A percentile compares a stretch with the other conserved stretches of the same genome.
phyloP scores from a whole-genome alignment of 2,329 filamentous ascomycete genomes.

The Beauveria australis region DNA sequence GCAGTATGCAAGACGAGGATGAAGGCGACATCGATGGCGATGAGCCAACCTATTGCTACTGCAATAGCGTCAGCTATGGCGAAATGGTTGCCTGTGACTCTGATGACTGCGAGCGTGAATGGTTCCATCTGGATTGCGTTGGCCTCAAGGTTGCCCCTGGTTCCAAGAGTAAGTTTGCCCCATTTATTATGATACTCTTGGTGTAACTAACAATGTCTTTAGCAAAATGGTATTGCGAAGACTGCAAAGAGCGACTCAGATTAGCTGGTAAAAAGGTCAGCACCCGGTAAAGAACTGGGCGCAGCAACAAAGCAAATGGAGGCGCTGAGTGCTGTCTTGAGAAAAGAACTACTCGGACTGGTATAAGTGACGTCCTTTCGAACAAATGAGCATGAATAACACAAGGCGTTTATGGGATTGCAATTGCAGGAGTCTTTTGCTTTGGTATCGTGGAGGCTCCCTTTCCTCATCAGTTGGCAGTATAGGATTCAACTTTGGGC shows the following conservation, averaged over 20 bases:
- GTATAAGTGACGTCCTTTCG: conserved; percentile 1
- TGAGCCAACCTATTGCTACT: conserved; percentile 72
- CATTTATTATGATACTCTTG: not conserved
- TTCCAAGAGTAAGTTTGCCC: conserved; percentile 54
- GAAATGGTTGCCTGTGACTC: conserved; percentile 80
- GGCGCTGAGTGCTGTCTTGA: not conserved
- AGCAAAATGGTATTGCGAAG: conserved; percentile 79
- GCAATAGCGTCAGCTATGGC: conserved; percentile 71
- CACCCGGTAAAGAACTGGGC: conserved; percentile 29
- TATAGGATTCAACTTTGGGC: not conserved
- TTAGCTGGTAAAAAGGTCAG: conserved; percentile 44
- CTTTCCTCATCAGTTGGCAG: not conserved
- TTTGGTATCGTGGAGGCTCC: not conserved
- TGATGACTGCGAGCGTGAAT: conserved; percentile 63
- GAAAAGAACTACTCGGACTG: not conserved
- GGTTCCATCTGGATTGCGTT: conserved; percentile 79
- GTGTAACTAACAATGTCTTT: conserved; percentile 20
- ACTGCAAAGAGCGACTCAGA: conserved; percentile 62
- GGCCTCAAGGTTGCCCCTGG: conserved; percentile 72
- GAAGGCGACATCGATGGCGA: conserved; percentile 58
- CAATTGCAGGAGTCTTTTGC: not conserved
- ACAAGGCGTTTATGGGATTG: conserved; percentile 8
- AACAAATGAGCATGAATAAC: conserved; percentile 8
- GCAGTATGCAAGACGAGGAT: conserved; percentile 31
- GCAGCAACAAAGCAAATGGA: not conserved